A percentile compares a stretch with the other conserved stretches of the same genome.
These are phyloP conservation scores for Domatiomyces globalis DNA, from an alignment of 2,329 filamentous ascomycete species.

Conservation along the genomic window DNA sequence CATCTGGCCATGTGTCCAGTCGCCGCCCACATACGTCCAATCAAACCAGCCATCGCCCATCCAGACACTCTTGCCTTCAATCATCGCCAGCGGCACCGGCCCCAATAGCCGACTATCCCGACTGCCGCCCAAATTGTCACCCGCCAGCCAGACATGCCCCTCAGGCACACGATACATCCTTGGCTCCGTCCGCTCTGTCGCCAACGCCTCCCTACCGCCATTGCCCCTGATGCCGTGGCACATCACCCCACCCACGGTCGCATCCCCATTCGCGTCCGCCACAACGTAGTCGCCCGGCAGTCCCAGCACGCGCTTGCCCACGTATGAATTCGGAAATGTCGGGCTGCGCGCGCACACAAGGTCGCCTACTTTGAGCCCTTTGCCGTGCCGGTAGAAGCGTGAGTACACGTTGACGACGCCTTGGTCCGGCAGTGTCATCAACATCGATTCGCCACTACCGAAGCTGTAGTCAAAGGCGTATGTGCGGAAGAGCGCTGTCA, in stretches of 20 bases:
- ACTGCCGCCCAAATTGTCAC: slow-evolving; percentile 74
- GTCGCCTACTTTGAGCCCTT: slow-evolving; percentile 61
- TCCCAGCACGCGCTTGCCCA: slow-evolving; percentile 66
- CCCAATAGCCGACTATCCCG: slow-evolving; percentile 79
- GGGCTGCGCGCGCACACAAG: slow-evolving; percentile 68
- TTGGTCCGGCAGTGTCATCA: slow-evolving; percentile 59
- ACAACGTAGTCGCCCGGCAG: slow-evolving; percentile 49
- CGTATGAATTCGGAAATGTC: slow-evolving; percentile 43
- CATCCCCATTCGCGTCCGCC: slow-evolving; percentile 24
- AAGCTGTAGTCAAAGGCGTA: not conserved
- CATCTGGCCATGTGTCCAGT: not conserved
- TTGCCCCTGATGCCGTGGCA: slow-evolving; percentile 7
- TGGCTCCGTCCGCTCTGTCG: slow-evolving; percentile 12
- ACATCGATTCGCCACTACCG: slow-evolving; percentile 61
- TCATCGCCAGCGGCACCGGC: slow-evolving; percentile 68
- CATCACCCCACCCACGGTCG: slow-evolving; percentile 10
- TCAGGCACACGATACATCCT: slow-evolving; percentile 52
- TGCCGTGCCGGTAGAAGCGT: slow-evolving; percentile 54
- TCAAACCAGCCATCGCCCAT: slow-evolving; percentile 13
- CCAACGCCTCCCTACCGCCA: slow-evolving; percentile 11
- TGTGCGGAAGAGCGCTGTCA: not conserved
- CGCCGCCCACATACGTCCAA: slow-evolving; percentile 6
- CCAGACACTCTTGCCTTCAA: slow-evolving; percentile 54
- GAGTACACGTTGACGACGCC: slow-evolving; percentile 52
- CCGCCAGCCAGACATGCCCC: slow-evolving; percentile 82